Conservation (phyloP, 768 basidiomycete genomes). For the Xerocomellus chrysenteron region DNA sequence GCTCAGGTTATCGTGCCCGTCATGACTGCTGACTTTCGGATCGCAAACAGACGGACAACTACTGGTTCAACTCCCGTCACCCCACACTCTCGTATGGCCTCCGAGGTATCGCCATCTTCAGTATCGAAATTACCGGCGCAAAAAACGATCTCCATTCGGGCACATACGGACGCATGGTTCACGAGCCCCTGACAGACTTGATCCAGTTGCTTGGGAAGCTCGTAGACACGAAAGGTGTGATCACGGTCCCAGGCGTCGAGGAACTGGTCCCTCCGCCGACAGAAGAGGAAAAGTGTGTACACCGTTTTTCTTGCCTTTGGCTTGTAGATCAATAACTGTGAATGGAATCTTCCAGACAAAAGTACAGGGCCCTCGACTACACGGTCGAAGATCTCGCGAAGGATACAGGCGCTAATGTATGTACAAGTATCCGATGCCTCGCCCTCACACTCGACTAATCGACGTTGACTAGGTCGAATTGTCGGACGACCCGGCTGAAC, state of each 20-base stretch:
- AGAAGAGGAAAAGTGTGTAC: constrained; percentile 37
- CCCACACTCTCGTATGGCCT: constrained; percentile 81
- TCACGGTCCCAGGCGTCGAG: constrained; percentile 69
- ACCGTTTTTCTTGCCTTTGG: too few species aligned
- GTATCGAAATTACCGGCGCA: constrained; percentile 75
- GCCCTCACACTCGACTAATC: neutral
- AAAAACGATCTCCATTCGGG: constrained; percentile 87
- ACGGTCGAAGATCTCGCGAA: neutral
- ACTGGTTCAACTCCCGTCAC: constrained; percentile 80
- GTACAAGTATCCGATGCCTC: neutral
- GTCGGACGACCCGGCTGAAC: neutral
- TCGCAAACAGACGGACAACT: constrained; percentile 70
- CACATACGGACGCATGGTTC: constrained; percentile 71
- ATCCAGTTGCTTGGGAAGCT: constrained; percentile 74
- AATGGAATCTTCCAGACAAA: neutral
- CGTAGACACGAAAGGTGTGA: constrained; percentile 48
- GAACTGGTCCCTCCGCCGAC: constrained; percentile 72
- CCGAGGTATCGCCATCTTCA: constrained; percentile 81
- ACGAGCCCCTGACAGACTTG: constrained; percentile 90
- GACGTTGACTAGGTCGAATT: constrained; percentile 1
- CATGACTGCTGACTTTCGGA: neutral
- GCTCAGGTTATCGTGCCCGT: neutral
- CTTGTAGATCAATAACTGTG: neutral
- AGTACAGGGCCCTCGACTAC: neutral
- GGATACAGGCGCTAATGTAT: neutral